Evolutionary conservation across 768 basidiomycete species (phyloP).

Genomic region (Boletus sp.): DNA sequence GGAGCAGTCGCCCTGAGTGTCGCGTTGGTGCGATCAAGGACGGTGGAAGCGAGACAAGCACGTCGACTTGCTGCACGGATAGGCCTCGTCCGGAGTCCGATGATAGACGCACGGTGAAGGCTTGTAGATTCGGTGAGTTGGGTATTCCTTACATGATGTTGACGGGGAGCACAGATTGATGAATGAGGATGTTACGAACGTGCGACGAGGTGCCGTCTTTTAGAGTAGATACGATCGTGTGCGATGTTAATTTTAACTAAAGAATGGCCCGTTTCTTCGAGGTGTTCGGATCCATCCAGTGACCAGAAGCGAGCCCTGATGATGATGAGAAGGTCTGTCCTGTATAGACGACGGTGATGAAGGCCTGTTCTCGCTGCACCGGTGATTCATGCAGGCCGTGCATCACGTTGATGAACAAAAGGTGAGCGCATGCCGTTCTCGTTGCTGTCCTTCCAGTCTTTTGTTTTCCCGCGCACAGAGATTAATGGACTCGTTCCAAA

Average conservation of each 20-base stretch:
- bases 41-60: slow-evolving; percentile 70
- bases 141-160: not conserved
- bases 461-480: not conserved
- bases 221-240: not conserved
- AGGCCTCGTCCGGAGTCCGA: slow-evolving; percentile 51
- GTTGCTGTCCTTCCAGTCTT: too few species aligned
- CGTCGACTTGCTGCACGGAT: slow-evolving; percentile 84
- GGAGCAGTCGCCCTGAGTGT: slow-evolving; percentile 61
- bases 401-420: not conserved
- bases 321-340: too few species aligned
- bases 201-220: not conserved
- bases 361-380: not conserved
- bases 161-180: not conserved
- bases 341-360: slow-evolving; percentile 23
- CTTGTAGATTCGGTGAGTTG: slow-evolving; percentile 2
- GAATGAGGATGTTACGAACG: slow-evolving; percentile 2
- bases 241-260: slow-evolving; percentile 1
- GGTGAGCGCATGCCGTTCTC: not conserved
- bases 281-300: not conserved
- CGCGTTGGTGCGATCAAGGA: slow-evolving; percentile 64
- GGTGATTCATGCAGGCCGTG: not conserved
- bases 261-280: not conserved
- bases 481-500: slow-evolving; percentile 3
- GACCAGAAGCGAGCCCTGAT: not conserved
- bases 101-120: slow-evolving; percentile 10